phyloP scores from a whole-genome alignment of 352 stramenopile genomes.

The Phytophthora europaea region DNA sequence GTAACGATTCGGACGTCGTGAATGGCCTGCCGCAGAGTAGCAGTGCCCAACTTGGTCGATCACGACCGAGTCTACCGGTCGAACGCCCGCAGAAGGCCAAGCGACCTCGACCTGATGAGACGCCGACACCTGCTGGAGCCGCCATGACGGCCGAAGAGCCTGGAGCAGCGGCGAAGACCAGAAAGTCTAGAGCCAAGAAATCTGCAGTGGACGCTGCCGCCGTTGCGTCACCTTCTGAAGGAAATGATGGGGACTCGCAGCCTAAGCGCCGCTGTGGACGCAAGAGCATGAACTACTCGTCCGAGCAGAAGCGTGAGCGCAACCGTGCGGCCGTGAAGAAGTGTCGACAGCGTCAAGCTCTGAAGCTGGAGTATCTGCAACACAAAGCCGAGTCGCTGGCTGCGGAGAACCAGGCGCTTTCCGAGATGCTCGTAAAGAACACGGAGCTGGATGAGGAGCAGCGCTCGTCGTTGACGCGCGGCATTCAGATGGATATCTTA shows the following conservation, averaged over 20 bases:
- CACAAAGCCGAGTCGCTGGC: constrained; percentile 76
- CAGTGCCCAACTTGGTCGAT: constrained; percentile 2
- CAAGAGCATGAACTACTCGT: constrained; percentile 91
- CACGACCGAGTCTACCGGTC: constrained; percentile 7
- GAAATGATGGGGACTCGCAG: constrained; percentile 25
- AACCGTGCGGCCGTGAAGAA: constrained; percentile 90
- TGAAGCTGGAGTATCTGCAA: constrained; percentile 85
- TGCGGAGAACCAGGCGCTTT: constrained; percentile 75
- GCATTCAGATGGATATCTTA: constrained; percentile 90
- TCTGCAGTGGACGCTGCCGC: background rate
- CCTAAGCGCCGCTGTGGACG: constrained; percentile 80
- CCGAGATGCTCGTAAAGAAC: constrained; percentile 82
- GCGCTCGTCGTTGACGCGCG: constrained; percentile 72
- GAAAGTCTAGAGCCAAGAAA: constrained; percentile 27
- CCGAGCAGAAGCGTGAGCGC: constrained; percentile 84
- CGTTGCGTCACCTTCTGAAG: background rate
- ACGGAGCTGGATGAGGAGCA: constrained; percentile 66
- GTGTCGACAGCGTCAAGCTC: constrained; percentile 80
- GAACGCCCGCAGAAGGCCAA: constrained; percentile 24
- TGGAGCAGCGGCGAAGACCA: background rate
- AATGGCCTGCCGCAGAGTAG: constrained; percentile 6
- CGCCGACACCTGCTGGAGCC: constrained; percentile 12
- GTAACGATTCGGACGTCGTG: background rate
- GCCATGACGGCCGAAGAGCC: constrained; percentile 5
- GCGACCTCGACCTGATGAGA: constrained; percentile 15